Base-by-base conservation (phyloP, 1,284 basidiomycete species). In the Vanrija sp. region DNA sequence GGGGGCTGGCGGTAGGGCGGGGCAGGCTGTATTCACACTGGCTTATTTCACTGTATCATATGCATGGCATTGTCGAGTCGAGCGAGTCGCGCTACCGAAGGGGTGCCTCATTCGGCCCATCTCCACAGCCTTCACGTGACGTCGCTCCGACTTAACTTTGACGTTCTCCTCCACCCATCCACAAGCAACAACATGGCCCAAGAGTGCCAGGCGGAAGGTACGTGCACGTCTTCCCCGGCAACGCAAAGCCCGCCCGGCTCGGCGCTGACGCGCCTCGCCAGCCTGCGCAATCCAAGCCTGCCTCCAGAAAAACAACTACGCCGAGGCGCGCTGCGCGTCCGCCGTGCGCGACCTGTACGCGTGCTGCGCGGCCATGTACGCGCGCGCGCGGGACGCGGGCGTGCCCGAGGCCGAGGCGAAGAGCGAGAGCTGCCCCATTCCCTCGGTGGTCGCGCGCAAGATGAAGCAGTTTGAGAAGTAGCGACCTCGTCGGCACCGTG, bases 241-340 rank as follows among this genome's bases (percentile, higher is more conserved):
- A 25, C 24, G 24, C 12, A 12, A 6, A 10, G 6, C 27, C 19
- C 14, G n/a, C n/a, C n/a, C n/a, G n/a, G n/a, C 4, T 22, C 15
- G 4, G 16, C 4, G 18, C n/a, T 18, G 9, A 20, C 55, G 48
- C 15, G 45, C 48, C 18, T n/a, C 24, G 8, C 16, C 47, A 74
- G 72, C 72, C 2, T 75, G 72, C 54, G 70, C 65, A 3, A 75
- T 75, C 53, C 72, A 75, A 49, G 51, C 56, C 27, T 75, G 72
- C 54, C 60, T 75, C n/a, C 43, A 54, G 9, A 53, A 55, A 23
- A 64, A 66, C 59, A 63, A 63, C 44, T 73, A 69, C 59, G 58
- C 67, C 61, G 68, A 75, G 46, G 47, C 59, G 25, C 67, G 66
- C 53, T 75, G 72, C 51, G 45, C 59, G 31, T 38, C 50, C 12